Conservation (phyloP, 495 filamentous ascomycete genomes). For the Hypomontagnella submonticulosa region DNA sequence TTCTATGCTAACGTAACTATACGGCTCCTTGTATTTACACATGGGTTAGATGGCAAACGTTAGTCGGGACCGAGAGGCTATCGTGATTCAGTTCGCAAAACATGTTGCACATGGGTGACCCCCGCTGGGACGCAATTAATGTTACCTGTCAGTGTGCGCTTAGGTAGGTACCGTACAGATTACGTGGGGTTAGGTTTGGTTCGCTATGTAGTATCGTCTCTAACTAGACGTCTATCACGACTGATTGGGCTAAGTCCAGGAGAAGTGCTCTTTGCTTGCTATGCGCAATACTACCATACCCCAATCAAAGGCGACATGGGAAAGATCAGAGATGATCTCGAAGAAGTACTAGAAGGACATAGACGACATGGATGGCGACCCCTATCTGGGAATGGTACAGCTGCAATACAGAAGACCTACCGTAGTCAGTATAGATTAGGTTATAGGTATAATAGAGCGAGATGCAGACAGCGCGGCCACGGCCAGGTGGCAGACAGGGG, state of each 20-base stretch:
- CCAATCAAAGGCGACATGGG: conserved; percentile 9
- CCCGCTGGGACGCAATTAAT: conserved; percentile 20
- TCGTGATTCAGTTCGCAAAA: conserved; percentile 32
- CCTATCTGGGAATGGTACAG: conserved; percentile 32
- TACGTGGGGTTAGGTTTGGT: conserved; percentile 25
- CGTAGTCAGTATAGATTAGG: conserved; percentile 16
- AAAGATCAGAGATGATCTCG: conserved; percentile 27
- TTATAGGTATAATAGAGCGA: conserved; percentile 3
- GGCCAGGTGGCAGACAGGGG: conserved; percentile 40
- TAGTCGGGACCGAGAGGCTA: conserved; percentile 33
- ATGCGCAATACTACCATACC: conserved; percentile 18
- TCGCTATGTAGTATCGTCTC: conserved; percentile 30
- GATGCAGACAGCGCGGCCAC: conserved; percentile 19
- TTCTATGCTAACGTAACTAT: conserved; percentile 3
- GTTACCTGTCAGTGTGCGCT: conserved; percentile 11
- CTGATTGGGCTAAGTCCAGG: conserved; percentile 23
- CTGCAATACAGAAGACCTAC: conserved; percentile 26
- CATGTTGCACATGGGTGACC: conserved; percentile 25
- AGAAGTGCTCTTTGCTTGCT: conserved; percentile 17
- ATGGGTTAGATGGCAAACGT: neutral
- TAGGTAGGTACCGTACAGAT: conserved; percentile 30
- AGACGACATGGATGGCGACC: conserved; percentile 30
- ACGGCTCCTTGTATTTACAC: conserved; percentile 1
- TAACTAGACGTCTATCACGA: conserved; percentile 27
- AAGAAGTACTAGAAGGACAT: conserved; percentile 10